phyloP scores from a whole-genome alignment of 495 filamentous ascomycete genomes.

The Penicillium canescens region DNA sequence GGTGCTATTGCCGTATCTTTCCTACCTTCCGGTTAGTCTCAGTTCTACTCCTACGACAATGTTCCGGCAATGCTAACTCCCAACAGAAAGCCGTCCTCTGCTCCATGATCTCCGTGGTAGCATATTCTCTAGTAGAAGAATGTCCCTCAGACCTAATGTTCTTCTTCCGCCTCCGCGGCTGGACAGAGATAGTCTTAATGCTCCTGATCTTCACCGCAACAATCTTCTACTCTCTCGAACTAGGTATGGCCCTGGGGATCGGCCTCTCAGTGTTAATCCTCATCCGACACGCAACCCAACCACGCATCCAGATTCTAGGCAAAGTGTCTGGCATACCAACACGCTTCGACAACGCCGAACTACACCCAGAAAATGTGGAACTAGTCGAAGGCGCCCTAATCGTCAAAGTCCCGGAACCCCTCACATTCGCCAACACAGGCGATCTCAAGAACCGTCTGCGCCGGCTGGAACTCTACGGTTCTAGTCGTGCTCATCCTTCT shows the following conservation, averaged over 20 bases:
- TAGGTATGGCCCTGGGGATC: conserved; percentile 88
- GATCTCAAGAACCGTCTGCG: conserved; percentile 82
- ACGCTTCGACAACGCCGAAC: conserved; percentile 87
- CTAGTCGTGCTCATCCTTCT: conserved; percentile 79
- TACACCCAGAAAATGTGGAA: conserved; percentile 72
- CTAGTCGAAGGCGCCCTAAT: conserved; percentile 90
- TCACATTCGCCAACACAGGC: conserved; percentile 97
- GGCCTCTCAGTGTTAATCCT: conserved; percentile 85
- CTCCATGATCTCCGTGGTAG: conserved; percentile 93
- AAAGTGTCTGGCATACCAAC: conserved; percentile 74
- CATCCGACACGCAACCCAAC: conserved; percentile 83
- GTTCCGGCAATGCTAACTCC: not conserved
- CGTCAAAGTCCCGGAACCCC: conserved; percentile 93
- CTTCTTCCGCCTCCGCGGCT: conserved; percentile 83
- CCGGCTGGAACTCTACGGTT: conserved; percentile 85
- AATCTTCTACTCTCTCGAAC: conserved; percentile 84
- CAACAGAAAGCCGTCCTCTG: conserved; percentile 86
- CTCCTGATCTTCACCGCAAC: conserved; percentile 83
- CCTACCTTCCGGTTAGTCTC: conserved; percentile 81
- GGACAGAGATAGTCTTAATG: conserved; percentile 85
- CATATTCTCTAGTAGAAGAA: conserved; percentile 93
- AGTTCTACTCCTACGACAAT: not conserved
- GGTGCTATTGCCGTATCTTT: conserved; percentile 85
- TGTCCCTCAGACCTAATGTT: conserved; percentile 88
- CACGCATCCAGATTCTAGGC: conserved; percentile 95